These are phyloP conservation scores for Ceratobasidium sp. DNA, from an alignment of 1,284 basidiomycete species.

Conservation along the genomic window DNA sequence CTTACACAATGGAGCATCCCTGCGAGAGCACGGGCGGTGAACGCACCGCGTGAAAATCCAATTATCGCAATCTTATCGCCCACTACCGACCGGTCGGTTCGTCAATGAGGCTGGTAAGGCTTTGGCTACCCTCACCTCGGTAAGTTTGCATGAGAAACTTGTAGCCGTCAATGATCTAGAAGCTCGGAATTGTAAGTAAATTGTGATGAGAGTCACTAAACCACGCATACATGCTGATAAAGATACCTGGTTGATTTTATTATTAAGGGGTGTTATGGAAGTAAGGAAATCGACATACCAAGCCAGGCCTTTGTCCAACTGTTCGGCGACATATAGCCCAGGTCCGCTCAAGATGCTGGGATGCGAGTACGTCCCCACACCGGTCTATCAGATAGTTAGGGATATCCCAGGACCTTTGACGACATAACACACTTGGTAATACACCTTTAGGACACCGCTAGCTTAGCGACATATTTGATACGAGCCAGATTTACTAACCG, in stretches of 20 bases:
- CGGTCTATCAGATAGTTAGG: not conserved
- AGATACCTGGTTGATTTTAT: constrained; percentile 21
- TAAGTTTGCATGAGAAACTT: constrained; percentile 41
- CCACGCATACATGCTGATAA: constrained; percentile 33
- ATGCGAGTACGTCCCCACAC: constrained; percentile 17
- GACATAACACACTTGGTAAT: constrained; percentile 19
- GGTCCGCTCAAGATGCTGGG: not conserved
- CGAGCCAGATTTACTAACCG: not conserved
- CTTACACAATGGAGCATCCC: constrained; percentile 46
- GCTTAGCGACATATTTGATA: no score
- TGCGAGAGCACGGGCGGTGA: constrained; percentile 47
- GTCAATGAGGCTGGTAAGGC: not conserved
- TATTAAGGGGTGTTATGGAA: not conserved
- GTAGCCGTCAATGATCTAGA: constrained; percentile 42
- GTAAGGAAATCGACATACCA: not conserved
- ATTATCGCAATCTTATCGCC: constrained; percentile 46
- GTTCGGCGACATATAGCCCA: not conserved
- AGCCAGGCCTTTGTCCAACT: constrained; percentile 22
- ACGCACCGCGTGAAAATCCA: constrained; percentile 47
- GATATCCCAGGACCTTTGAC: not conserved
- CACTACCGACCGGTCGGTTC: not conserved
- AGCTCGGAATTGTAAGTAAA: constrained; percentile 18
- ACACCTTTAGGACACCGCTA: constrained; percentile 30
- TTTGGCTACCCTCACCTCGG: not conserved
- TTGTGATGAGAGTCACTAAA: not conserved